A percentile compares a stretch with the other conserved stretches of the same genome.
phyloP scores from a whole-genome alignment of 2,329 filamentous ascomycete genomes.

The Cytospora chrysosperma region DNA sequence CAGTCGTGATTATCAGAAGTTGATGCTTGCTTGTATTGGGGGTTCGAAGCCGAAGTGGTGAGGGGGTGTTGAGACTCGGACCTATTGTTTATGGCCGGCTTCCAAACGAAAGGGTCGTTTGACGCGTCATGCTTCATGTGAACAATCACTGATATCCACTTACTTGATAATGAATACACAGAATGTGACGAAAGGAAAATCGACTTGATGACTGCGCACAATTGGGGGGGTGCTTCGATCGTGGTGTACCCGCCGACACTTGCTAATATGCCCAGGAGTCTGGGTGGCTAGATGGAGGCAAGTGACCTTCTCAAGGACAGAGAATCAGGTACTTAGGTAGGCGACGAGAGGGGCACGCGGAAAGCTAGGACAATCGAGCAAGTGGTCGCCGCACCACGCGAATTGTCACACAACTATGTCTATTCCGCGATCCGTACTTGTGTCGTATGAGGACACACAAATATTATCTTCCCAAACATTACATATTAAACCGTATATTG shows the following conservation, averaged over 20 bases:
- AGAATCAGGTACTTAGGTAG: no score
- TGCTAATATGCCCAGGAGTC: no score
- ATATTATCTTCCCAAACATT: constrained; percentile 16
- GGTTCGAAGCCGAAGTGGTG: constrained; percentile 32
- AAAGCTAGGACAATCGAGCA: background rate
- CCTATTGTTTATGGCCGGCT: background rate
- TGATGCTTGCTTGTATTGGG: constrained; percentile 70
- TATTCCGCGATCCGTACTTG: background rate
- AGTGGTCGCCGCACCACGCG: background rate
- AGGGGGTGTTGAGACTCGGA: background rate
- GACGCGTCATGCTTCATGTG: constrained; percentile 12
- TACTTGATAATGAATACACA: background rate
- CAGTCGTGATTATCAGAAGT: constrained; percentile 74
- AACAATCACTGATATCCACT: background rate
- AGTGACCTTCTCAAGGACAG: no score
- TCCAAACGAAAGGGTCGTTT: background rate
- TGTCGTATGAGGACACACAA: background rate
- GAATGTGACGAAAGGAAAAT: background rate
- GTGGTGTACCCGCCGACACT: no score
- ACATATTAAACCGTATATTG: constrained; percentile 14
- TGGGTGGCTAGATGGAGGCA: no score
- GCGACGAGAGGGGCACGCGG: no score
- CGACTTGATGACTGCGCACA: no score
- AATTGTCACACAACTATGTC: background rate
- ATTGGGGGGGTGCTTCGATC: no score